Base-by-base conservation (phyloP, 1,139 yeast species). In the Schwanniomyces etchellsii region DNA sequence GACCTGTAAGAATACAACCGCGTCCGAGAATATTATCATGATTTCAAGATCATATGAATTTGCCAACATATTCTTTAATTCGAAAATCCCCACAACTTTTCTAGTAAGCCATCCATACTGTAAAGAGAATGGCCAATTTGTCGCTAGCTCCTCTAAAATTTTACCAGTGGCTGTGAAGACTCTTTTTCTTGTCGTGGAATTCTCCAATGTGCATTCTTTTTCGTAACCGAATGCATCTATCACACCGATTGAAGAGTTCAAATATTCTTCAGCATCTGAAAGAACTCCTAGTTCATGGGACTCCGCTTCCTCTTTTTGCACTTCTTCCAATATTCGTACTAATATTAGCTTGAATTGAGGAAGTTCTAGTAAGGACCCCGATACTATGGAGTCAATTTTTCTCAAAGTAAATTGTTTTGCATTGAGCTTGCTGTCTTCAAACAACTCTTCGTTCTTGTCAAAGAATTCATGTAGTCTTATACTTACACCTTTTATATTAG, bases 101-200 rank as follows among this genome's bases (percentile, higher is more conserved):
- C 97, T 68, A 18, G 81, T 70, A 15, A 86, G 54, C 96, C 96
- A 88, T 16, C 95, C 95, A 47, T 80, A 81, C 43, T 85, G 95
- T 16, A 89, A 64, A 44, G 82, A 89, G 0, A 75, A 60, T 0
- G 97, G 97, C 96, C 96, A 89, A 14, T 77, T 77, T 6, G 74
- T 66, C 5, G 96, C 94, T 16, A 88, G 54, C 46, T 86, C 96
- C 0, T 94, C 81, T 27, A 89, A 59, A 2, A 89, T 70, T 50
- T 85, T 86, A 0, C 96, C 97, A 0, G 95, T 81, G 1, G 96
- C 95, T 0, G 96, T 88, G 49, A 88, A 85, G 0, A 86, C 77
- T 38, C 96, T 67, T 16, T 31, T 38, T 40, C 64, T 70, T 38
- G 71, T 74, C 11, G 76, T 69, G 30, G 53, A 59, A 34, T 58